Base-by-base conservation (phyloP, 2,329 filamentous ascomycete species). In the Botrytis squamosa region DNA sequence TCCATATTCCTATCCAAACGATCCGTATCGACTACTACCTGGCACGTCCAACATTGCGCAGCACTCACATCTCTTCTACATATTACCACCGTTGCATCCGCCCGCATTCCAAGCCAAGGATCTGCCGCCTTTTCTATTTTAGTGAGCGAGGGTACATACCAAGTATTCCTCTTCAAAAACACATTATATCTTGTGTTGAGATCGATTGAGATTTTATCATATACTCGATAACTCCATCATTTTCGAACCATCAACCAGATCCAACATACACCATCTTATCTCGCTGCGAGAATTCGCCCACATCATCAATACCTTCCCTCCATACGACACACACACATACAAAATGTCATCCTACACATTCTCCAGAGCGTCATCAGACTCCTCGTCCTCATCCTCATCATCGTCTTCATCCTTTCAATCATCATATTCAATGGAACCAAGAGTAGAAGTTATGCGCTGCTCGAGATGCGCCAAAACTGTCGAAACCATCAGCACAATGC, bases 371-470 rank as follows among this genome's bases (percentile, higher is more conserved):
- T 79, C 78, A 18, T 79, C 77, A 22, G 72, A 74, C 49, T 75
- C 77, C 12, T 76, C 75, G 3, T 75, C 70, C 60, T 73, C 68
- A 5, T 75, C 76, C 3, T 75, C 75, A 9, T 75, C 75, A 36
- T 75, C 75, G 8, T 77, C 75, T 22, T 76, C 74, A 44, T 71
- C 75, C 29, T 74, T 75, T 25, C 76, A 75, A n/a, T 76, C 75
- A 33, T 75, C 75, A 63, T 66, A 63, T 57, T 60, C 72, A 22
- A 29, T 63, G 20, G 66, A 59, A 46, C 77, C 79, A 33, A 77
- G 79, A 29, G 88, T 91, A 73, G 85, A 88, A 83, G 84, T 88
- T 46, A 83, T 91, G 77, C 88, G 89, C 77, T 91, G 89, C 83
- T 86, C 90, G 80, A 87, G 89, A 74, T 90, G 88, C 80, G 86